Conservation (phyloP, 495 filamentous ascomycete species). For the Daldinia grandis region DNA sequence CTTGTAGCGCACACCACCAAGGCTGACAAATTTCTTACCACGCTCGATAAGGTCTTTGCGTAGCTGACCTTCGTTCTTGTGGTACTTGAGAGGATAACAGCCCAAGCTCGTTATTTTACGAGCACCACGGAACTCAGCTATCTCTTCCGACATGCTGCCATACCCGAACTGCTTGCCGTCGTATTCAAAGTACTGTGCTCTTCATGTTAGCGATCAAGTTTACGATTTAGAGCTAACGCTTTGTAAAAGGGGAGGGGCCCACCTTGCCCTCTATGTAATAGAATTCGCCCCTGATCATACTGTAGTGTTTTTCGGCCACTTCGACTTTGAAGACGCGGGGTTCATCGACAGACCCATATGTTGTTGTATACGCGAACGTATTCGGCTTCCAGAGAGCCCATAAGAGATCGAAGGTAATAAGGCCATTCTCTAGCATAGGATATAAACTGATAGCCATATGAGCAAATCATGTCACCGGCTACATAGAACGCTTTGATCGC, state of each 20-base stretch:
- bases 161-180: slow-evolving; percentile 73
- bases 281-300: slow-evolving; percentile 79
- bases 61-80: slow-evolving; percentile 75
- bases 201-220: not conserved
- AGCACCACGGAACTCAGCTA: slow-evolving; percentile 82
- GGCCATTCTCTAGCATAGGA: slow-evolving; percentile 81
- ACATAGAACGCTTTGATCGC: not conserved
- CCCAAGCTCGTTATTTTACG: slow-evolving; percentile 81
- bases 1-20: slow-evolving; percentile 86
- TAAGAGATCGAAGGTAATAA: slow-evolving; percentile 88
- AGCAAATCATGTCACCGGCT: not conserved
- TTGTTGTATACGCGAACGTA: slow-evolving; percentile 81
- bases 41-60: slow-evolving; percentile 76
- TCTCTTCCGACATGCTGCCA: slow-evolving; percentile 71
- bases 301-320: slow-evolving; percentile 74
- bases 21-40: slow-evolving; percentile 81
- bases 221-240: not conserved
- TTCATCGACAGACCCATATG: slow-evolving; percentile 81
- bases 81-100: slow-evolving; percentile 84
- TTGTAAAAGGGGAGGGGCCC: slow-evolving; percentile 41
- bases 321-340: slow-evolving; percentile 92
- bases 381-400: slow-evolving; percentile 95
- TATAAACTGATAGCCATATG: slow-evolving; percentile 64
- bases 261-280: slow-evolving; percentile 83
- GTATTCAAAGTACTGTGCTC: slow-evolving; percentile 69